phyloP scores from a whole-genome alignment of 345 rosid species.

The Arabis hirsuta region DNA sequence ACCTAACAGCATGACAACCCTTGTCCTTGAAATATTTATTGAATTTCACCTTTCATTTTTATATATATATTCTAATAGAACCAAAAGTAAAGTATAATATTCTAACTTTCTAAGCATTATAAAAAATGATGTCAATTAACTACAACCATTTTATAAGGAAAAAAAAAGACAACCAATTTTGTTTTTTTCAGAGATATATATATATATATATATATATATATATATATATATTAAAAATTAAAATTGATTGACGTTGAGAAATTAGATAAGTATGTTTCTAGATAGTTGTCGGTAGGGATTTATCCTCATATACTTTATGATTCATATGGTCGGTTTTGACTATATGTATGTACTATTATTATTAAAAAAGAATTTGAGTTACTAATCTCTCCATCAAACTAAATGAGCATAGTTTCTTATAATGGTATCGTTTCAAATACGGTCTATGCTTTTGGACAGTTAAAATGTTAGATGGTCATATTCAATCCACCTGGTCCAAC shows the following conservation, averaged over 20 bases:
- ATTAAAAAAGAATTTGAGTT: background rate
- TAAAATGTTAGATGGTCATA: slow-evolving; percentile 24
- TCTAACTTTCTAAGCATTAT: background rate
- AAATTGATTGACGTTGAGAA: slow-evolving; percentile 6
- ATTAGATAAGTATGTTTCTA: background rate
- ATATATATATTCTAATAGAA: background rate
- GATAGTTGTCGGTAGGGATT: slow-evolving; percentile 11
- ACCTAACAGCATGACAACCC: slow-evolving; percentile 31
- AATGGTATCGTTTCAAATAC: background rate
- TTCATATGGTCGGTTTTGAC: slow-evolving; percentile 4
- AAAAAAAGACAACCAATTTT: background rate
- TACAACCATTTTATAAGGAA: background rate
- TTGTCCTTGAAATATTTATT: slow-evolving; percentile 35
- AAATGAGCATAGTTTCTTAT: slow-evolving; percentile 14
- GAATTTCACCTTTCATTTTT: slow-evolving; percentile 17
- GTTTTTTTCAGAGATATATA: background rate
- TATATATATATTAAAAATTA: background rate
- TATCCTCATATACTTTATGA: background rate
- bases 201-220: background rate
- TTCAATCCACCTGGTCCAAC: slow-evolving; percentile 34
- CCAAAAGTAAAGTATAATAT: background rate
- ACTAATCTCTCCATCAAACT: slow-evolving; percentile 10
- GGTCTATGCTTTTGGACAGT: background rate
- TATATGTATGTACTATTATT: background rate
- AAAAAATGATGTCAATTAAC: background rate